Evolutionary conservation across 2,329 filamentous ascomycete species (phyloP), one percentile per base, ranked within the genome.

Genomic region (Colletotrichum gloeosporioides): DNA sequence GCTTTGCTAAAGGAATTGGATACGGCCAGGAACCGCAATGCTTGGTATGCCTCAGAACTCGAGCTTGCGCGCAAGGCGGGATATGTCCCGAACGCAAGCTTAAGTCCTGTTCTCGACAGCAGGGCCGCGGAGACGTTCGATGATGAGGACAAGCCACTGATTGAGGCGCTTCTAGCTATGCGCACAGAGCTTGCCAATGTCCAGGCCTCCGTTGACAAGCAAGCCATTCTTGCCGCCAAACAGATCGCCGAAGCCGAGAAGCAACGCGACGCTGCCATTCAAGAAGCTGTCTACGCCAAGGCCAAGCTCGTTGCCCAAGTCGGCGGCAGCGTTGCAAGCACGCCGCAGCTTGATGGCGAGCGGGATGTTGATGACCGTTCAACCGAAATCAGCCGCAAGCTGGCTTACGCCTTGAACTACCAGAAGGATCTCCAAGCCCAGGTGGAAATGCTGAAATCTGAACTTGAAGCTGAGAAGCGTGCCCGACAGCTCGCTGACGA

Each of bases 21-120:
- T 82, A 90, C 92, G 10, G 91, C 93, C 5, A 95, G 95, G 81
- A 97, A 94, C 81, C 92, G 95, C 68, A 99, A 98, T 85, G 96
- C 96, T 1, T 99, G 97, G 97, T 98, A 98, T 84, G 95, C 96
- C 9, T 98, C 96, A 0, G 97, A 99, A 85, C 89, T 99, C 62
- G 95, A 98, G 74, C 88, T 99, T 78, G 98, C 97, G 8, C 93
- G 95, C 66, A 98, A 98, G 85, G 92, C 95, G 55, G 97, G 97
- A 7, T 99, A 99, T 81, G 90, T 92, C 8, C 91, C 95, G 18
- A 95, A 92, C 77, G 88, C 92, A 4, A 92, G 93, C 2, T 90
- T 92, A 31, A 95, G 92, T 81, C 93, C 95, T 16, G 89, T 92
- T 1, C 88, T 98, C 29, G 96, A 99, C 78, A 93, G 94, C 79